A percentile compares a stretch with the other conserved stretches of the same genome.
phyloP scores from a whole-genome alignment of 2,329 filamentous ascomycete species.

The Bipolaris victoriae region DNA sequence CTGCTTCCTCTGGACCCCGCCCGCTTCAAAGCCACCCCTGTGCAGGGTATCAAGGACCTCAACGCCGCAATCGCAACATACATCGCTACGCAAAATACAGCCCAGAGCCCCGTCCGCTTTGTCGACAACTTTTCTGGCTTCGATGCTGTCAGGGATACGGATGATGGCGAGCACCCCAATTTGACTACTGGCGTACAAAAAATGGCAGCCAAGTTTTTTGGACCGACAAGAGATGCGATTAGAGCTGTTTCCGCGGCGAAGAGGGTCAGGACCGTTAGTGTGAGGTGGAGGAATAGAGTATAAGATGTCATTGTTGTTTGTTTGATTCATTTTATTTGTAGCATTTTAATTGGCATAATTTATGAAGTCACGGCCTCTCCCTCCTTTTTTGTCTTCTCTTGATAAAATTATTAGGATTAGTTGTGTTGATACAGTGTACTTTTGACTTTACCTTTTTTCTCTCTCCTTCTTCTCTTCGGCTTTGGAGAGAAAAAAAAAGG shows the following conservation, averaged over 20 bases:
- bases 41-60: constrained; percentile 26
- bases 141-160: constrained; percentile 38
- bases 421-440: no score
- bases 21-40: constrained; percentile 27
- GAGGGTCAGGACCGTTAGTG: background rate
- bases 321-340: no score
- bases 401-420: no score
- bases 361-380: no score
- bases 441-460: no score
- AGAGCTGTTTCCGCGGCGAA: constrained; percentile 18
- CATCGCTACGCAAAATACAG: constrained; percentile 28
- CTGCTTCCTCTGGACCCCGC: constrained; percentile 36
- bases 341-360: no score
- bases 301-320: background rate
- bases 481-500: no score
- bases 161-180: constrained; percentile 47
- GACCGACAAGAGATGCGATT: constrained; percentile 27
- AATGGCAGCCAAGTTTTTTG: constrained; percentile 38
- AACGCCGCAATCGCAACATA: constrained; percentile 29
- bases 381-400: no score
- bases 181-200: constrained; percentile 35
- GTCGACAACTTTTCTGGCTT: constrained; percentile 42
- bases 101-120: constrained; percentile 32
- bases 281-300: background rate
- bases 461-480: no score